Evolutionary conservation across 2,329 filamentous ascomycete species (phyloP), one percentile per base, ranked within the genome.

Genomic region (Hypoxylon rubiginosum): DNA sequence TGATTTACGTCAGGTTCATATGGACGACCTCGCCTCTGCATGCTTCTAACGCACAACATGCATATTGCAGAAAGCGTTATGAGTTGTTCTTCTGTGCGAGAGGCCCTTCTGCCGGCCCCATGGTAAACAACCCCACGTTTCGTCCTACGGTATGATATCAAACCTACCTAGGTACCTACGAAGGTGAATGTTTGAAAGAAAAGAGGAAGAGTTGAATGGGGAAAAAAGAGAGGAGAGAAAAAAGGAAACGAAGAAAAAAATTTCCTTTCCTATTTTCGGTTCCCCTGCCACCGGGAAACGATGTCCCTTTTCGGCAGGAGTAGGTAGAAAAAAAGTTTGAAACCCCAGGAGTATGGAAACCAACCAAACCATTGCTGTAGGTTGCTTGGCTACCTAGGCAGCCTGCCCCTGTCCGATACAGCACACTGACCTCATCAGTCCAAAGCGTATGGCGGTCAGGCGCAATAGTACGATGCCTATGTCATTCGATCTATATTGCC

Each of bases 81-180:
- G 67, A 68, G 67, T 63, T 68, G 69, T 70, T 64, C 67, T 68
- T 17, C 41, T 63, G 63, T 58, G 65, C 69, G 53, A 68, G 61
- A 67, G 61, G 59, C 57, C 49, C 57, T 64, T 69, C 68, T 71
- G 68, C 68, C 68, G 61, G 50, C 60, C 56, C 53, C 61, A 45
- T 67, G 66, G 68, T 65, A 63, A 64, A 67, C 61, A 66, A 71
- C 66, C 64, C 68, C 68, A 71, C 68, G 68, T 71, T 71, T 69
- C 64, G 64, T 69, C 62, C 63, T 66, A 67, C 56, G 58, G 56
- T 66, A 68, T 70, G 65, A 70, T 66, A 70, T 68, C 65, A 65
- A 70, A 68, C 56, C 4, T 24, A 24, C 4, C 62, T 57, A 63
- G 64, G 65, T 24, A 24, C 4, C 62, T 57, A 63, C 67, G 65